Evolutionary conservation across 1,284 basidiomycete species (phyloP), one percentile per base, ranked within the genome.

Genomic region (Ceratobasidium sp.): DNA sequence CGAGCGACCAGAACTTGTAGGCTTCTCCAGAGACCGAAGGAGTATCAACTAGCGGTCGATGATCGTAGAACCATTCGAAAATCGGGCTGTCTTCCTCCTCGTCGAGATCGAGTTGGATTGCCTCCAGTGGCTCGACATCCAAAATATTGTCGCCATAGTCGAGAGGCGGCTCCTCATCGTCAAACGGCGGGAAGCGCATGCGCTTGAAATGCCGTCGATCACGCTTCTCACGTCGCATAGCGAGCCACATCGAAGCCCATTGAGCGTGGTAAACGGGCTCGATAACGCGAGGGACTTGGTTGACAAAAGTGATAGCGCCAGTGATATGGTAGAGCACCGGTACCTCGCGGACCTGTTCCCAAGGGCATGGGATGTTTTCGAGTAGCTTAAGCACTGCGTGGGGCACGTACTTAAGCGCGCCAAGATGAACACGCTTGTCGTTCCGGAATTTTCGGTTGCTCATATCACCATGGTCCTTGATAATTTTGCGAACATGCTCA

Each of bases 181-280:
- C 98, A 83, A 99, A 99, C 0, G 98, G 98, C 50, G 98, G 98
- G 87, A 99, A 99, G n/a, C 98, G 93, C 96, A 99, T 99, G 71
- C 98, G 95, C 88, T 99, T 99, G 88, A 99, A 99, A 85, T 99
- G 98, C 74, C 98, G 89, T 83, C 98, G 94, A 85, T 99, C 98
- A 78, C 98, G 92, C 89, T 99, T 99, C 87, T 17, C 33, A 33
- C 33, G 33, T 33, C 33, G 33, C 33, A 33, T 33, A 4, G 33
- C 33, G 4, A 33, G 33, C 33, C 33, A 4, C 33, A 33, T 33
- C 33, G 33, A 33, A 33, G 33, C 33, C 33, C 33, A 33, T n/a
- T n/a, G n/a, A n/a, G n/a, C n/a, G n/a, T n/a, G n/a, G n/a, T n/a
- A n/a, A n/a, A n/a, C n/a, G n/a, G n/a, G n/a, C n/a, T n/a, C n/a